Evolutionary conservation across 495 filamentous ascomycete genomes (phyloP).

Genomic region (Talaromyces ruber): DNA sequence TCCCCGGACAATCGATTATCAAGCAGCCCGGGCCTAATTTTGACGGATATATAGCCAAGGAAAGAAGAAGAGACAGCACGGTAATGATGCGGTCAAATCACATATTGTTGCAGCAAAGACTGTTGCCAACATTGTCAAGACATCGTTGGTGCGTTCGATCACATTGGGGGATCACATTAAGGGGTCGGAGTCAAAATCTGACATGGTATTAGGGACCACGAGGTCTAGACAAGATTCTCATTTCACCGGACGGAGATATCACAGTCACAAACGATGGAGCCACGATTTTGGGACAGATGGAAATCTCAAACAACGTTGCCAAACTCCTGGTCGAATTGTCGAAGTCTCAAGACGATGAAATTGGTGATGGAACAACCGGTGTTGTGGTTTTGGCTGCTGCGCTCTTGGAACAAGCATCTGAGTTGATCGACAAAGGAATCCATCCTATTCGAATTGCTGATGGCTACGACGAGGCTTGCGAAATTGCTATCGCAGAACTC

Average conservation of each 20-base stretch:
- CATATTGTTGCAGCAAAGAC: conserved; percentile 96
- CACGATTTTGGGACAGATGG: conserved; percentile 97
- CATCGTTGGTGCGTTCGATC: conserved; percentile 56
- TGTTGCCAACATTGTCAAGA: conserved; percentile 94
- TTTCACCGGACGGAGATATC: conserved; percentile 97
- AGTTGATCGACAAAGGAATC: conserved; percentile 98
- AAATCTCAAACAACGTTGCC: conserved; percentile 96
- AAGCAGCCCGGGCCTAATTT: not conserved
- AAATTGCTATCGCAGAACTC: conserved; percentile 86
- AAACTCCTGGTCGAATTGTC: conserved; percentile 97
- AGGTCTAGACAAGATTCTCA: conserved; percentile 97
- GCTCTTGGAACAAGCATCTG: conserved; percentile 92
- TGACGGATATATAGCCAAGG: conserved; percentile 59
- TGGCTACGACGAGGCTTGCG: conserved; percentile 94
- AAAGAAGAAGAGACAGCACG: conserved; percentile 94
- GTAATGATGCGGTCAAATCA: conserved; percentile 92
- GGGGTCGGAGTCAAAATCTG: conserved; percentile 4
- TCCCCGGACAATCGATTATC: conserved; percentile 9
- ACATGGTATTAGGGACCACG: conserved; percentile 61
- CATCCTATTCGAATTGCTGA: conserved; percentile 98
- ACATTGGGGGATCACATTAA: too few relatives aligned
- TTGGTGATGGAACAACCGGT: conserved; percentile 96
- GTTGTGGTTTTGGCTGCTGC: conserved; percentile 95
- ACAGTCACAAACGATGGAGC: conserved; percentile 99
- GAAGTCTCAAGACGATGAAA: conserved; percentile 98